Conservation (phyloP, 2,329 filamentous ascomycete genomes). For the Colletotrichum caudatum region DNA sequence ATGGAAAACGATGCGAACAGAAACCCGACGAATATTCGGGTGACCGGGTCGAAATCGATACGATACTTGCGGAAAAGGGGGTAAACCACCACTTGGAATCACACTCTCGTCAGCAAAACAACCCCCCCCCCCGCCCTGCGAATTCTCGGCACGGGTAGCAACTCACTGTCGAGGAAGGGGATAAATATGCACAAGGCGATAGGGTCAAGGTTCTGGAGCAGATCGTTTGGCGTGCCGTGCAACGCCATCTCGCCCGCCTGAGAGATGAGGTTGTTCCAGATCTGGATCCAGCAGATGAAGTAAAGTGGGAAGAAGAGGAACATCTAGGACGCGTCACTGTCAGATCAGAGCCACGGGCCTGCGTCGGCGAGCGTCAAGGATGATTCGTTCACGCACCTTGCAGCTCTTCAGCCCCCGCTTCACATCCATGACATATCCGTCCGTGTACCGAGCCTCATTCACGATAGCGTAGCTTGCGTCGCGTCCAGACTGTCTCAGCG, state of each 20-base stretch:
- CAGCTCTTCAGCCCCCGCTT: slow-evolving; percentile 44
- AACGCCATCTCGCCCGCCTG: slow-evolving; percentile 45
- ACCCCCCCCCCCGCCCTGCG: no score
- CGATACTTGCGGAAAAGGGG: slow-evolving; percentile 43
- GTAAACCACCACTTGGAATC: slow-evolving; percentile 39
- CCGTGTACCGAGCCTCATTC: slow-evolving; percentile 44
- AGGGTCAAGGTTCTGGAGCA: slow-evolving; percentile 47
- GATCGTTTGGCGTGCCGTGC: slow-evolving; percentile 46
- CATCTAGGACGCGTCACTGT: slow-evolving; percentile 32
- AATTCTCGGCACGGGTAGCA: neutral
- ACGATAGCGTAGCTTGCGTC: slow-evolving; percentile 44
- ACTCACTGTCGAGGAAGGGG: slow-evolving; percentile 45
- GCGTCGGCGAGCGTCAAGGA: no score
- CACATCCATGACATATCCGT: slow-evolving; percentile 44
- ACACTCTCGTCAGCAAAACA: neutral
- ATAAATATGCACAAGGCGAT: slow-evolving; percentile 47
- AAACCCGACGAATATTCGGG: slow-evolving; percentile 44
- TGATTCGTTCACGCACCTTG: slow-evolving; percentile 42
- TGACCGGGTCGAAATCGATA: slow-evolving; percentile 44
- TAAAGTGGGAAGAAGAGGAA: slow-evolving; percentile 50
- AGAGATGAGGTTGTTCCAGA: slow-evolving; percentile 51
- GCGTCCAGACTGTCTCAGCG: slow-evolving; percentile 41
- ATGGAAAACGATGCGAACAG: slow-evolving; percentile 45
- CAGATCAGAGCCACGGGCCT: neutral
- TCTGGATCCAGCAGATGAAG: slow-evolving; percentile 52